Evolutionary conservation across 805 yeast species (phyloP), one percentile per base, ranked within the genome.

Genomic region (Candida insectorum): DNA sequence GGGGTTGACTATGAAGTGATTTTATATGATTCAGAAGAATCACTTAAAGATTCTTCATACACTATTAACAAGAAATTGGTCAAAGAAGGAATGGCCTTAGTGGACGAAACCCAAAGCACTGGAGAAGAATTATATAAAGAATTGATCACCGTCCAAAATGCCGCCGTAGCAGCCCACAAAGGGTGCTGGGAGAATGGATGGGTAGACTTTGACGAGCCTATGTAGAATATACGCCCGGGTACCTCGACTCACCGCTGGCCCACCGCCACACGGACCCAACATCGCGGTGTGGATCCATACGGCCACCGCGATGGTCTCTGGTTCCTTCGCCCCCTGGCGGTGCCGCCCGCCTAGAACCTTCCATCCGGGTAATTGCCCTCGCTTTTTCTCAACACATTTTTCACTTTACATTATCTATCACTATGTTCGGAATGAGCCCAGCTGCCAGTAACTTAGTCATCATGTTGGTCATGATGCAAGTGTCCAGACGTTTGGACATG

Each of bases 381-480:
- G n/a, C n/a, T n/a, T n/a, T n/a, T n/a, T n/a, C n/a, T n/a, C n/a
- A n/a, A n/a, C n/a, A n/a, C n/a, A n/a, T n/a, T n/a, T n/a, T n/a
- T n/a, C n/a, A n/a, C n/a, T n/a, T n/a, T n/a, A 23, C 8, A n/a
- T n/a, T 23, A 23, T n/a, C 26, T n/a, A n/a, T n/a, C n/a, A 34
- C 7, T 18, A 33, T 37, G 37, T 40, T 37, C 23, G 37, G 37
- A 24, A 83, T 91, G 93, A 87, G 86, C 60, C 93, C 97, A 28
- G 94, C 95, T 47, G 67, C 89, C 47, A 65, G 87, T 46, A 89
- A 91, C 69, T 63, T 93, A 50, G 85, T 73, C 51, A 68, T 93
- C 75, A 91, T 89, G 96, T 80, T 89, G 57, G 84, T 78, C 72
- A 86, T 87, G 86, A 91, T 89, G 96, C 96, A 88, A 65, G 84